A percentile compares a stretch with the other conserved stretches of the same genome.
Evolutionary conservation across 257 asterid genomes (phyloP).

Genomic region (Jacaranda mimosifolia): DNA sequence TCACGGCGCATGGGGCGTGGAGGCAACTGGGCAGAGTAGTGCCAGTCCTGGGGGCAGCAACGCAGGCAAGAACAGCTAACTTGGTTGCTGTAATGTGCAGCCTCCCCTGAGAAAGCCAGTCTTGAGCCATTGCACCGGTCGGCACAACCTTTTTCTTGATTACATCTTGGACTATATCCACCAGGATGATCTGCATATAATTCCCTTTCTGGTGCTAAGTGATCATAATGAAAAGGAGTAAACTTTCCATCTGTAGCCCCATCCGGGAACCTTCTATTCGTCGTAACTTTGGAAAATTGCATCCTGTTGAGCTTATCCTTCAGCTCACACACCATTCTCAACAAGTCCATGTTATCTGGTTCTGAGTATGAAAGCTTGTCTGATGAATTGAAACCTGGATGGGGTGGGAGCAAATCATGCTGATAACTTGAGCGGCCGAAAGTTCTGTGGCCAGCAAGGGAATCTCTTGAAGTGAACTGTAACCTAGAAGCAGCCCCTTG

Average conservation of each 20-base stretch:
- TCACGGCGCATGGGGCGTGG: slow-evolving; percentile 40
- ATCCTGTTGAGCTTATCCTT: slow-evolving; percentile 74
- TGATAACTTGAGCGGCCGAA: slow-evolving; percentile 41
- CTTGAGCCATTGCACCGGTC: slow-evolving; percentile 47
- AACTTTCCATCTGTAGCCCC: slow-evolving; percentile 36
- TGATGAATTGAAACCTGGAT: slow-evolving; percentile 48
- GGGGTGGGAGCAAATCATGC: slow-evolving; percentile 43
- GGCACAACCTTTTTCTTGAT: slow-evolving; percentile 39
- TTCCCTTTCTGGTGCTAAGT: slow-evolving; percentile 45
- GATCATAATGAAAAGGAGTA: slow-evolving; percentile 40
- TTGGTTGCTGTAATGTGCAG: slow-evolving; percentile 52
- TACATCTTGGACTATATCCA: slow-evolving; percentile 37
- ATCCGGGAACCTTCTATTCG: slow-evolving; percentile 38
- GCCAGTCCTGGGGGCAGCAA: slow-evolving; percentile 59
- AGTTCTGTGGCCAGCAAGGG: slow-evolving; percentile 45
- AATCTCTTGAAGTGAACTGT: slow-evolving; percentile 45
- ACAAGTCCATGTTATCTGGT: slow-evolving; percentile 65
- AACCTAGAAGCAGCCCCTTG: slow-evolving; percentile 39
- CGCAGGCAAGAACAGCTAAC: slow-evolving; percentile 59
- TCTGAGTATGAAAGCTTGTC: slow-evolving; percentile 51
- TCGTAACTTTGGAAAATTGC: slow-evolving; percentile 43
- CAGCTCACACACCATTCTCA: slow-evolving; percentile 78
- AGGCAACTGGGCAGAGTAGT: slow-evolving; percentile 62
- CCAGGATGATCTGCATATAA: slow-evolving; percentile 45
- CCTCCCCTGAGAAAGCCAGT: slow-evolving; percentile 73